Evolutionary conservation across 768 basidiomycete genomes (phyloP).

Genomic region (Melanogaster broomeanus): DNA sequence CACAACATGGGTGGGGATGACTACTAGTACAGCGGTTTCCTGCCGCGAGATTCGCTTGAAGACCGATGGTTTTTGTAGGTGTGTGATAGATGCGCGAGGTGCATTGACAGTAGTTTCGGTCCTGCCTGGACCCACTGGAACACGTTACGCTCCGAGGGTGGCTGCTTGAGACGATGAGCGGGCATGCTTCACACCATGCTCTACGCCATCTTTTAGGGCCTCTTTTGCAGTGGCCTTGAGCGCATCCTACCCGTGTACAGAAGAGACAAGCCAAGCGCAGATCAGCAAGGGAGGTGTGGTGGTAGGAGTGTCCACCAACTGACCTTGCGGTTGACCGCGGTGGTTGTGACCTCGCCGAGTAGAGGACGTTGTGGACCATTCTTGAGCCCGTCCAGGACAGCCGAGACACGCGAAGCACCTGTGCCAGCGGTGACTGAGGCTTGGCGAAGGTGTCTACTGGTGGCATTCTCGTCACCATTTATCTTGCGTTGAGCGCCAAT

Average conservation of each 20-base stretch:
- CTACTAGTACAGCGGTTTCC: conserved; percentile 44
- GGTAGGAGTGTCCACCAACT: conserved; percentile 20
- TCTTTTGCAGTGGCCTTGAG: conserved; percentile 58
- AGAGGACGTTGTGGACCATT: no score
- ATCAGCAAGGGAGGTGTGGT: no score
- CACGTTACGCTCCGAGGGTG: conserved; percentile 61
- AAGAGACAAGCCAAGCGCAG: no score
- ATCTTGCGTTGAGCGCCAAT: conserved; percentile 61
- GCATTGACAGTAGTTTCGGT: no score
- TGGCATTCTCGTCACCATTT: conserved; percentile 80
- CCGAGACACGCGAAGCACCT: no score
- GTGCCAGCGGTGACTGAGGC: no score
- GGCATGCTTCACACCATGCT: conserved; percentile 55
- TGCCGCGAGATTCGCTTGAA: conserved; percentile 44
- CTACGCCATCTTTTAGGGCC: conserved; percentile 50
- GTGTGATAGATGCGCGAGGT: conserved; percentile 32
- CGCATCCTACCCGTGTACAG: conserved; percentile 29
- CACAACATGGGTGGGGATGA: no score
- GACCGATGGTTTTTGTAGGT: conserved; percentile 31
- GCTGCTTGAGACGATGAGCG: conserved; percentile 68
- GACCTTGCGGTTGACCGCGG: conserved; percentile 79
- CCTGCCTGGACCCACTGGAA: no score
- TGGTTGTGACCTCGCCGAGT: no score
- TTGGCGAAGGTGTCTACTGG: conserved; percentile 65
- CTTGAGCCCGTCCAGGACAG: no score